Evolutionary conservation across 192 early-diverging fungal genomes (phyloP), one percentile per base, ranked within the genome.

Genomic region (Coemansia sp.): DNA sequence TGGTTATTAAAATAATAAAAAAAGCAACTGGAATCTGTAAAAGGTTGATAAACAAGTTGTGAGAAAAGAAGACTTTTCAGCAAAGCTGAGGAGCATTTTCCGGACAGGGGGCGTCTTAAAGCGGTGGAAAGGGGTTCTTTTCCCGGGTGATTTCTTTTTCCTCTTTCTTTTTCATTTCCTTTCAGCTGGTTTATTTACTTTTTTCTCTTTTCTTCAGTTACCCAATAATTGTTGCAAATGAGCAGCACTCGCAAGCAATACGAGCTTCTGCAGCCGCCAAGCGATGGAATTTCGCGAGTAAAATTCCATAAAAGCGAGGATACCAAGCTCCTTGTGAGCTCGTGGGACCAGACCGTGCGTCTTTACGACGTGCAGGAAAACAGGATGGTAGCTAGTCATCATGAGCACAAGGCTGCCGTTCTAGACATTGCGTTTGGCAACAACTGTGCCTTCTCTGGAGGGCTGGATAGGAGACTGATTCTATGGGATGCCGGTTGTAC

Each of bases 321-420:
- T 19, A 72, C 72, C 19, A 73, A 88, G 13, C 84, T 99, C 19
- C 85, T 95, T 40, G 92, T 87, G 16, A 88, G 91, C 16, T 94
- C 92, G 45, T 99, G 97, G 97, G 96, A 99, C 73, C 88, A 89
- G 90, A 89, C 74, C 22, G 87, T 97, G 15, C 85, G 91, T 1
- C 80, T 98, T 3, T 97, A 99, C 67, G 91, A 99, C 69, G 89
- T 89, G 4, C 67, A 78, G 15, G 72, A 67, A 36, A 91, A 94
- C 75, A 63, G 69, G 13, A 76, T 90, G 47, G 62, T 79, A 3
- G 68, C 79, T 51, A 69, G 74, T 36, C 79, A 86, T 46, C 89
- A 90, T 71, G 67, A 69, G 12, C 90, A 92, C 70, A 68, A 89
- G 13, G 88, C 88, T 4, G 77, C 95, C 6, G 91, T 97, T 8